phyloP scores from a whole-genome alignment of 2,329 filamentous ascomycete species.

The Botryotinia globosa region DNA sequence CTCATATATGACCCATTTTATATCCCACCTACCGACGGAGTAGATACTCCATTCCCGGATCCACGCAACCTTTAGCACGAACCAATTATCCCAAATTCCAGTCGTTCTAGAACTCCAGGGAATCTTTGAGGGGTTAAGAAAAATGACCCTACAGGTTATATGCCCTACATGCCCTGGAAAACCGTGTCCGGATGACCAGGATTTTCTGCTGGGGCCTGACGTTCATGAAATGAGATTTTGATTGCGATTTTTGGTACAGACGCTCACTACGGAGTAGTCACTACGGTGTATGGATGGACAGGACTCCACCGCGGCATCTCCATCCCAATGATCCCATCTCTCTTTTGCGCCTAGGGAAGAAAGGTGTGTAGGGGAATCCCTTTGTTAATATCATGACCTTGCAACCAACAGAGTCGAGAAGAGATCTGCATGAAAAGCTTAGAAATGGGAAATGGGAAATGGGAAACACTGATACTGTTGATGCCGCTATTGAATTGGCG shows the following conservation, averaged over 20 bases:
- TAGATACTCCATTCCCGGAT: background rate
- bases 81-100: background rate
- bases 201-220: background rate
- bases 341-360: background rate
- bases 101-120: slow-evolving; percentile 4
- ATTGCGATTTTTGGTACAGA: background rate
- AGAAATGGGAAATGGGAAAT: background rate
- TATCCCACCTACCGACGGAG: background rate
- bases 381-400: background rate
- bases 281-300: background rate
- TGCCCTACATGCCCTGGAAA: background rate
- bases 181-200: background rate
- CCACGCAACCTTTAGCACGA: background rate
- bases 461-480: background rate
- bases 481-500: background rate
- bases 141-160: background rate
- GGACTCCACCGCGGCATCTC: background rate
- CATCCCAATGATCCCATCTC: too few species aligned
- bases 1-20: background rate
- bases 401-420: background rate
- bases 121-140: background rate
- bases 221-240: background rate
- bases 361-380: background rate
- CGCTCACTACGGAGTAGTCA: background rate
- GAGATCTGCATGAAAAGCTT: background rate